Evolutionary conservation across 2,329 filamentous ascomycete genomes (phyloP).

Genomic region (Aspergillus luchuensis): DNA sequence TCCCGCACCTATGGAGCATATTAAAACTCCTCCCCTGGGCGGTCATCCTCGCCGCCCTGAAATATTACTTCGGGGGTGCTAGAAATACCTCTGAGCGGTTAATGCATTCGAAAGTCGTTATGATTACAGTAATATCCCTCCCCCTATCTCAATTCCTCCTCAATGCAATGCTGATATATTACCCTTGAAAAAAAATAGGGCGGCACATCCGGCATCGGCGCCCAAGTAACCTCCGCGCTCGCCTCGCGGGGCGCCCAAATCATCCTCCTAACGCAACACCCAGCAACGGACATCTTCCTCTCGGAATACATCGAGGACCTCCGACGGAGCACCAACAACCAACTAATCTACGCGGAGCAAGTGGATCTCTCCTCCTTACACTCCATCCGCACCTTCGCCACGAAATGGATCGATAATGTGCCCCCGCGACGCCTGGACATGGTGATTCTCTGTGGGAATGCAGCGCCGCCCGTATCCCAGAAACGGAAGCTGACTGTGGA

Average conservation of each 20-base stretch:
- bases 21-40: constrained; percentile 58
- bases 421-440: constrained; percentile 87
- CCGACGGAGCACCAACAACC: constrained; percentile 72
- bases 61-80: constrained; percentile 76
- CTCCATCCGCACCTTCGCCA: constrained; percentile 89
- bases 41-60: constrained; percentile 59
- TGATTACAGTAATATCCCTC: constrained; percentile 70
- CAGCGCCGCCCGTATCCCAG: constrained; percentile 57
- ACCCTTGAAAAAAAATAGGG: constrained; percentile 52
- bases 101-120: constrained; percentile 90
- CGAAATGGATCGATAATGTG: constrained; percentile 95
- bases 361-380: constrained; percentile 87
- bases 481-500: constrained; percentile 67
- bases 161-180: no score
- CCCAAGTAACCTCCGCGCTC: constrained; percentile 71
- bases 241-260: constrained; percentile 85
- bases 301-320: constrained; percentile 91
- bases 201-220: constrained; percentile 90
- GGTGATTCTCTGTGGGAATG: constrained; percentile 83
- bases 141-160: no score
- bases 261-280: constrained; percentile 80
- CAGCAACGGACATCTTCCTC: constrained; percentile 81
- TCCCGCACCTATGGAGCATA: constrained; percentile 57
- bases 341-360: constrained; percentile 92
- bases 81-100: constrained; percentile 73